A percentile compares a stretch with the other conserved stretches of the same genome.
Evolutionary conservation across 1,284 basidiomycete species (phyloP).

Genomic region (Veloboletus limbatus): DNA sequence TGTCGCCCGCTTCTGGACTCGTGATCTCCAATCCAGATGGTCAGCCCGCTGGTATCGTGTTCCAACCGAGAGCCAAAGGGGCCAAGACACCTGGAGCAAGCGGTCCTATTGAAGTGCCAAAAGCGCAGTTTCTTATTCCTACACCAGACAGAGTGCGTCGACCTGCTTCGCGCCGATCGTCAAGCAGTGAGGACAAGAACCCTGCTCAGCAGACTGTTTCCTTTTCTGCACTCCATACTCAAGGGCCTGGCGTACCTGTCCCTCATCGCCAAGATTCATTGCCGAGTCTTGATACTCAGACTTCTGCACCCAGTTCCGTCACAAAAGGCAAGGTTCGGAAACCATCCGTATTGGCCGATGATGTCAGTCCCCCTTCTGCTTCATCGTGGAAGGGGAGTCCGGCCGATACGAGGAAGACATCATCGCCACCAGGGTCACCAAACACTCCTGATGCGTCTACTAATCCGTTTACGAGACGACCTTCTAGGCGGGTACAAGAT

Average conservation of each 20-base stretch:
- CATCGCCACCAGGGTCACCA: slow-evolving; percentile 37
- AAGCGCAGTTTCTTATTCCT: slow-evolving; percentile 37
- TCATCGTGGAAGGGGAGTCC: slow-evolving; percentile 31
- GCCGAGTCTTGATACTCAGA: slow-evolving; percentile 23
- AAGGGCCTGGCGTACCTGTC: slow-evolving; percentile 10
- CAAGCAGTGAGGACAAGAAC: slow-evolving; percentile 28
- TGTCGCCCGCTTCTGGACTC: slow-evolving; percentile 81
- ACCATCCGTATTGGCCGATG: slow-evolving; percentile 32
- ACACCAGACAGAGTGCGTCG: slow-evolving; percentile 29
- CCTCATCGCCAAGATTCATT: slow-evolving; percentile 27
- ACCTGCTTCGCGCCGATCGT: slow-evolving; percentile 29
- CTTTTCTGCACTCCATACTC: slow-evolving; percentile 37
- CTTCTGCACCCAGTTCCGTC: slow-evolving; percentile 2
- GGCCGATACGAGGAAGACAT: slow-evolving; percentile 32
- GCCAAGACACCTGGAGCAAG: slow-evolving; percentile 19
- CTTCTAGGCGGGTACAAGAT: slow-evolving; percentile 28
- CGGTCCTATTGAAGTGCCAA: slow-evolving; percentile 25
- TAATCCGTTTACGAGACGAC: slow-evolving; percentile 27
- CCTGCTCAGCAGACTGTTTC: slow-evolving; percentile 23
- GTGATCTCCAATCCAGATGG: slow-evolving; percentile 93
- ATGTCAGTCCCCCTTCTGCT: slow-evolving; percentile 11
- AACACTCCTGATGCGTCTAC: slow-evolving; percentile 27
- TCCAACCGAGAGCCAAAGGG: slow-evolving; percentile 70
- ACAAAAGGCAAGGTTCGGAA: slow-evolving; percentile 28
- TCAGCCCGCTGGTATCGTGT: slow-evolving; percentile 91